A percentile compares a stretch with the other conserved stretches of the same genome.
phyloP scores from a whole-genome alignment of 257 asterid species.

The Solanum clarkiae region DNA sequence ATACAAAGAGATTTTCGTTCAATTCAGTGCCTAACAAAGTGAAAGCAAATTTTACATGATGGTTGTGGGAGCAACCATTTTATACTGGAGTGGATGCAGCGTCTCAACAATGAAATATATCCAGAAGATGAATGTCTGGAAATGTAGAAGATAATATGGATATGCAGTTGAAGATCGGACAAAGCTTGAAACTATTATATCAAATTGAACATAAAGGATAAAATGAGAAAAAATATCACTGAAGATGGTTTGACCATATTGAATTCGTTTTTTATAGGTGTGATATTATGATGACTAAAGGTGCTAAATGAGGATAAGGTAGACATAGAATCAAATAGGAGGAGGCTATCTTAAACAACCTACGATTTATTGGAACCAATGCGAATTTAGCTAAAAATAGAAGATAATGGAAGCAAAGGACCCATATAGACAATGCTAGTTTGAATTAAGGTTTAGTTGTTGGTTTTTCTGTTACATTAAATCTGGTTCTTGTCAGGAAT shows the following conservation, averaged over 20 bases:
- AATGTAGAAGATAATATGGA: neutral
- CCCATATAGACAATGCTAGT: neutral
- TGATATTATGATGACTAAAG: neutral
- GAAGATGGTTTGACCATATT: neutral
- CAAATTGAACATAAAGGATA: neutral
- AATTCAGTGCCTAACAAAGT: neutral
- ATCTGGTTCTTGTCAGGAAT: neutral
- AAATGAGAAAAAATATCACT: neutral
- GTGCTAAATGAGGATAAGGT: neutral
- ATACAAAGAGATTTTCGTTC: neutral
- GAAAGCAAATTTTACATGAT: neutral
- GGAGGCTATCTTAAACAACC: neutral
- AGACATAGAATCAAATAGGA: neutral
- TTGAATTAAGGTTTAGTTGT: neutral
- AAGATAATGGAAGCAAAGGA: neutral
- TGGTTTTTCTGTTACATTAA: neutral
- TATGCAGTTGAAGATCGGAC: neutral
- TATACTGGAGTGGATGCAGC: neutral
- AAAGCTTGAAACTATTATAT: neutral
- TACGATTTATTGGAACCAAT: neutral
- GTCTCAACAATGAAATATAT: neutral
- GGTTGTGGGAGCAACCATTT: neutral
- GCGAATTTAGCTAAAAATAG: neutral
- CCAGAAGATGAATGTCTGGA: neutral
- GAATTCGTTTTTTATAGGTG: neutral